Evolutionary conservation across 345 rosid species (phyloP).

Genomic region (Hibiscus mutabilis): DNA sequence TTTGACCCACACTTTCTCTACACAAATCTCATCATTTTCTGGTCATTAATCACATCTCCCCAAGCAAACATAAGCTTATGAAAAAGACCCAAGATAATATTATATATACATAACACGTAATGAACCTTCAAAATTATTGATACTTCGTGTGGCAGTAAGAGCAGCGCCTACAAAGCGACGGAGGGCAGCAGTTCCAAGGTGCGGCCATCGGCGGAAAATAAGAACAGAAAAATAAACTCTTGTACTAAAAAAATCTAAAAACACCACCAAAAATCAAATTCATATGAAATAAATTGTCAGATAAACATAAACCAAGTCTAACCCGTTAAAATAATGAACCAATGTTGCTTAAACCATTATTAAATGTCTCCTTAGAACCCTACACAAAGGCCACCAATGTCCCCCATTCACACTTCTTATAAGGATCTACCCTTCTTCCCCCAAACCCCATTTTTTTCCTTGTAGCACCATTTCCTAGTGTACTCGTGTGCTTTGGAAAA

Average conservation of each 20-base stretch:
- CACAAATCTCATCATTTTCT: not conserved
- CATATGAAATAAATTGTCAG: not conserved
- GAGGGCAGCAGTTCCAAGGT: conserved; percentile 53
- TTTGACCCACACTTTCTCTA: not conserved
- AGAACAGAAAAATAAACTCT: not conserved
- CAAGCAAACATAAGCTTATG: not conserved
- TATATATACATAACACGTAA: not conserved
- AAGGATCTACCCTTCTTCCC: conserved; percentile 17
- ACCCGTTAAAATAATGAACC: not conserved
- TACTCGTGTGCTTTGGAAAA: conserved; percentile 31
- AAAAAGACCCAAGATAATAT: not conserved
- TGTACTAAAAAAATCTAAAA: too few species aligned
- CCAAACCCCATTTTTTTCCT: too few species aligned
- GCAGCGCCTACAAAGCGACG: conserved; percentile 37
- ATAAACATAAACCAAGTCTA: not conserved
- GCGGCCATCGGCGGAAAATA: conserved; percentile 67
- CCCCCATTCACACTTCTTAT: conserved; percentile 42
- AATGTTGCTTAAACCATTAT: conserved; percentile 42
- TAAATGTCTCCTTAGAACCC: conserved; percentile 47
- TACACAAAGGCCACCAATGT: conserved; percentile 45
- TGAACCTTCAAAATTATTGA: not conserved
- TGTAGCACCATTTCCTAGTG: too few species aligned
- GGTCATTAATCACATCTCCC: not conserved
- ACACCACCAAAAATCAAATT: conserved; percentile 15
- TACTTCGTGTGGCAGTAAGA: conserved; percentile 7